phyloP scores from a whole-genome alignment of 1,139 yeast genomes.

The Sugiyamaella xylanicola region DNA sequence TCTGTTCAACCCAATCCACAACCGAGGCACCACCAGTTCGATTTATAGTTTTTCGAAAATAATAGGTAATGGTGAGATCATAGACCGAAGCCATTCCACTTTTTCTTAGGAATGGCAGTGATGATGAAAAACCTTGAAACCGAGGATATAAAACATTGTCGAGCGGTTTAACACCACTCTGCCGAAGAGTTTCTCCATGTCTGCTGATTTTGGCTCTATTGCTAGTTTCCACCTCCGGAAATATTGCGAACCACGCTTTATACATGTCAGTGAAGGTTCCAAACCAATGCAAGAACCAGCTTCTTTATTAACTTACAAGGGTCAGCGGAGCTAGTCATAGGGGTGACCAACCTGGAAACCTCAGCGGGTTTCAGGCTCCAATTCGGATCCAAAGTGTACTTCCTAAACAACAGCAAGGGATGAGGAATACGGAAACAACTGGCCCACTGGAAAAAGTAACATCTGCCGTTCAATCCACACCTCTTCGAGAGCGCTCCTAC shows the following conservation, averaged over 20 bases:
- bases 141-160: conserved; percentile 53
- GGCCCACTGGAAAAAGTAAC: conserved; percentile 37
- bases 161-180: conserved; percentile 47
- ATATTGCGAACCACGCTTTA: conserved; percentile 37
- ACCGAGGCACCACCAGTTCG: conserved; percentile 3
- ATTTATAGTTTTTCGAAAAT: conserved; percentile 21
- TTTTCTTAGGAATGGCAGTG: conserved; percentile 35
- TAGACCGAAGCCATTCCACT: conserved; percentile 42
- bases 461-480: conserved; percentile 31
- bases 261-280: not conserved
- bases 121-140: conserved; percentile 40
- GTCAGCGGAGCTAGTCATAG: conserved; percentile 12
- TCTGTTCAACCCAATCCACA: conserved; percentile 24
- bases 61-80: conserved; percentile 57
- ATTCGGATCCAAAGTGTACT: conserved; percentile 33
- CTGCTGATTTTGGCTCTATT: conserved; percentile 33
- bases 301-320: conserved; percentile 1
- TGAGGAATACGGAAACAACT: conserved; percentile 34
- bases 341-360: conserved; percentile 28
- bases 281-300: not conserved
- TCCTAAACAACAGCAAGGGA: conserved; percentile 27
- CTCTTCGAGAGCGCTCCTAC: conserved; percentile 49
- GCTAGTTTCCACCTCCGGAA: conserved; percentile 43
- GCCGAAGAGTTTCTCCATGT: conserved; percentile 35
- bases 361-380: conserved; percentile 37